Conservation (phyloP, 768 basidiomycete species). For the Chiua virens region DNA sequence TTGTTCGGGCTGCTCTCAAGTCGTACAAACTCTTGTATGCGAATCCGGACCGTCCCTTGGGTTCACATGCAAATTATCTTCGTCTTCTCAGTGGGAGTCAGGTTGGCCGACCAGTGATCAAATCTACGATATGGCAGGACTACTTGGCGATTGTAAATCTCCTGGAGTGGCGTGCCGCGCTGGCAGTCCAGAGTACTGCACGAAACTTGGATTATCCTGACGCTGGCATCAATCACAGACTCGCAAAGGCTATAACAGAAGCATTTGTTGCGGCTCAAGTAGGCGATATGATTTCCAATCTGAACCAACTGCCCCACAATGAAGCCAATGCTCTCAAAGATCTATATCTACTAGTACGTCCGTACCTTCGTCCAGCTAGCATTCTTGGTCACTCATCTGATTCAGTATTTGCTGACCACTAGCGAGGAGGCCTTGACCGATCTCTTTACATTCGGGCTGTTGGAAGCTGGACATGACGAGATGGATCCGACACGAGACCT, state of each 20-base stretch:
- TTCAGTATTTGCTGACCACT: slow-evolving; percentile 60
- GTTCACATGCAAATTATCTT: slow-evolving; percentile 43
- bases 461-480: slow-evolving; percentile 23
- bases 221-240: slow-evolving; percentile 54
- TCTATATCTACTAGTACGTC: slow-evolving; percentile 31
- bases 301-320: slow-evolving; percentile 20
- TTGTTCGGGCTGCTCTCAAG: slow-evolving; percentile 70
- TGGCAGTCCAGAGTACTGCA: slow-evolving; percentile 45
- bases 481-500: slow-evolving; percentile 48
- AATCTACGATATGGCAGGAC: slow-evolving; percentile 36
- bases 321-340: slow-evolving; percentile 21
- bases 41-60: slow-evolving; percentile 5
- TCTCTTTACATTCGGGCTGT: slow-evolving; percentile 54
- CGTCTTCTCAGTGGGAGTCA: slow-evolving; percentile 42
- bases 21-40: slow-evolving; percentile 48
- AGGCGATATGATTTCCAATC: slow-evolving; percentile 42
- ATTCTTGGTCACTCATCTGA: not conserved
- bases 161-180: slow-evolving; percentile 66
- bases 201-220: slow-evolving; percentile 44
- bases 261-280: slow-evolving; percentile 65
- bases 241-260: slow-evolving; percentile 64
- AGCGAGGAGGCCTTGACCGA: slow-evolving; percentile 58
- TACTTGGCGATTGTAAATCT: slow-evolving; percentile 43
- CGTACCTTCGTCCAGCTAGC: not conserved
- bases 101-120: slow-evolving; percentile 17